These are phyloP conservation scores for Eutrema yunnanense DNA, from an alignment of 345 rosid genomes.

Conservation along the genomic window DNA sequence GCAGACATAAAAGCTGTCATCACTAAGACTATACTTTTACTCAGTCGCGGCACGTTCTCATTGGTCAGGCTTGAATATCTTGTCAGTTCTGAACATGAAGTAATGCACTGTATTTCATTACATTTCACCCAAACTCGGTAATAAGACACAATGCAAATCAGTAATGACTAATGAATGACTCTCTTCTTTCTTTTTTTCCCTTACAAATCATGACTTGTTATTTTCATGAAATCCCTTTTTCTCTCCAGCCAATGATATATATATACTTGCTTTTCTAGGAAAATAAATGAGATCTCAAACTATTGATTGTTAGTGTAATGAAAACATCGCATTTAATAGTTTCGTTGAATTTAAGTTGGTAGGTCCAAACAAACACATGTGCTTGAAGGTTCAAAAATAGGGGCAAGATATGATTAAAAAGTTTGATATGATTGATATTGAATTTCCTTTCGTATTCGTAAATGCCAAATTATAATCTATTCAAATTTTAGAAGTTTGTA, in stretches of 20 bases:
- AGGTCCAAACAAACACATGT: slow-evolving; percentile 29
- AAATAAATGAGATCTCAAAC: neutral
- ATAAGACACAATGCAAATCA: slow-evolving; percentile 1
- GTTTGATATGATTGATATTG: slow-evolving; percentile 27
- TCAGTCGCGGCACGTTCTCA: slow-evolving; percentile 21
- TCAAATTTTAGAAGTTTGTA: neutral
- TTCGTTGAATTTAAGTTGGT: slow-evolving; percentile 7
- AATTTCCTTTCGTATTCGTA: neutral
- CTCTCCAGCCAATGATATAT: neutral
- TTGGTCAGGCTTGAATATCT: slow-evolving; percentile 18
- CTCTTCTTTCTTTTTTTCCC: neutral
- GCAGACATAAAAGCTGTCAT: slow-evolving; percentile 34
- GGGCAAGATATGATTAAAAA: slow-evolving; percentile 3
- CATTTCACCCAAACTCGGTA: slow-evolving; percentile 21
- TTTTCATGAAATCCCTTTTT: slow-evolving; percentile 1
- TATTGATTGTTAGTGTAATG: neutral
- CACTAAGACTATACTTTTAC: slow-evolving; percentile 8
- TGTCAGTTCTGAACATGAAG: slow-evolving; percentile 15
- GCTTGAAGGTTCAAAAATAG: slow-evolving; percentile 9
- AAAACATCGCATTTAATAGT: slow-evolving; percentile 4
- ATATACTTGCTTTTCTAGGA: neutral
- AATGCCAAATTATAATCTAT: slow-evolving; percentile 11
- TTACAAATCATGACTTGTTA: slow-evolving; percentile 4
- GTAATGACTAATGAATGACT: neutral
- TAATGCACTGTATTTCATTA: neutral